phyloP scores from a whole-genome alignment of 148 eudicot genomes.

The Chenopodium berlandieri region DNA sequence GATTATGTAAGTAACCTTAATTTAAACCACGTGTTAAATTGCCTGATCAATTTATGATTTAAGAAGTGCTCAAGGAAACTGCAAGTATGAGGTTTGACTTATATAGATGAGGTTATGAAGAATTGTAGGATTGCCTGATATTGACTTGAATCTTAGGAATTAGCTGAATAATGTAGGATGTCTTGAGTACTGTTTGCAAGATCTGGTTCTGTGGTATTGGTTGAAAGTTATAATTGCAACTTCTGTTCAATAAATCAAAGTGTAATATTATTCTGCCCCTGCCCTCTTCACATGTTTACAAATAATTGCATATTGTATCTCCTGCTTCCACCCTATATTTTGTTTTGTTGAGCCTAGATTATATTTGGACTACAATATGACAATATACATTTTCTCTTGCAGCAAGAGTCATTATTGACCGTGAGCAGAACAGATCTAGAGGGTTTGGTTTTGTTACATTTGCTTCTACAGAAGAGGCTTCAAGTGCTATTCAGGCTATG shows the following conservation, averaged over 20 bases:
- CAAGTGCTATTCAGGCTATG: conserved; percentile 82
- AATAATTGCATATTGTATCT: not conserved
- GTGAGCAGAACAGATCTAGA: conserved; percentile 79
- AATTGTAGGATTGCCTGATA: not conserved
- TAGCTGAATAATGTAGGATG: not conserved
- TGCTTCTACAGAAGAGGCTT: conserved; percentile 60
- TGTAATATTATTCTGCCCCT: not conserved
- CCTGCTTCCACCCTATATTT: not conserved
- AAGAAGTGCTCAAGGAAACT: not conserved
- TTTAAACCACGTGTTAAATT: not conserved
- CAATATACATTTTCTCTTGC: conserved; percentile 22
- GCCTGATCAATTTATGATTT: not conserved
- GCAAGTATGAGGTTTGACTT: not conserved
- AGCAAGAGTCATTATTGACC: conserved; percentile 81
- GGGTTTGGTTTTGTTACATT: conserved; percentile 94
- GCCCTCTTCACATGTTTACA: not conserved
- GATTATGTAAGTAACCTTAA: not conserved
- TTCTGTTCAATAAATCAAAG: not conserved
- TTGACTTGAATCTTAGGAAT: not conserved
- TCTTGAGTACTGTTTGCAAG: not conserved
- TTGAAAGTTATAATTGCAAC: not conserved
- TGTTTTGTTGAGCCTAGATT: not conserved
- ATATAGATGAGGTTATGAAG: not conserved
- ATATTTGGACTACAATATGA: not conserved
- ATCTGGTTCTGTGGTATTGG: not conserved